Evolutionary conservation across 2,329 filamentous ascomycete genomes (phyloP).

Genomic region (Colletotrichum viniferum): DNA sequence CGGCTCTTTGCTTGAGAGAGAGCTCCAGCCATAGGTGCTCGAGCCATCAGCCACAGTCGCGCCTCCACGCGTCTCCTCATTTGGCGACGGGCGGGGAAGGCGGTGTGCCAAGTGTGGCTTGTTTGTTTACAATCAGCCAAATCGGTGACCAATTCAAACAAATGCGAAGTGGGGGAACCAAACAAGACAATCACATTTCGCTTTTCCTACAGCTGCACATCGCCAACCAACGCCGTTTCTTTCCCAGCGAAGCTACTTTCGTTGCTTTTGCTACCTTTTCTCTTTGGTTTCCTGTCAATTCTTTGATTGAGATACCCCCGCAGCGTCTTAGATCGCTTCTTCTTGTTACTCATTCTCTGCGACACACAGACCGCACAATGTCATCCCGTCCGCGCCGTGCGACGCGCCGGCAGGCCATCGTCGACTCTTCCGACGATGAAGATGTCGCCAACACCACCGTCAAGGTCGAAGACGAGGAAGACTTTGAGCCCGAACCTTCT

Average conservation of each 20-base stretch:
- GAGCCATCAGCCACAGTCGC: conserved; percentile 8
- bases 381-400: conserved; percentile 46
- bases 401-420: conserved; percentile 72
- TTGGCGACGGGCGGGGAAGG: not conserved
- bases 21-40: conserved; percentile 11
- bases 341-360: not conserved
- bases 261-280: not conserved
- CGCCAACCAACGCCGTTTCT: not conserved
- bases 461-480: conserved; percentile 69
- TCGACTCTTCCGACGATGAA: conserved; percentile 83
- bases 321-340: not conserved
- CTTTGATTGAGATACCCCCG: conserved; percentile 13
- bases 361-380: conserved; percentile 7
- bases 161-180: conserved; percentile 20
- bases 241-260: not conserved
- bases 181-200: conserved; percentile 10
- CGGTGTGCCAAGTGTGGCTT: conserved; percentile 8
- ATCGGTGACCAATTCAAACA: conserved; percentile 23
- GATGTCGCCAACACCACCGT: conserved; percentile 57
- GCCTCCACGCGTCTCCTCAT: not conserved
- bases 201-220: not conserved
- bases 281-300: not conserved
- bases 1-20: not conserved
- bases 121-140: conserved; percentile 23
- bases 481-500: conserved; percentile 77